Evolutionary conservation across 2,329 filamentous ascomycete genomes (phyloP).

Genomic region (Ceratocystis smalleyi): DNA sequence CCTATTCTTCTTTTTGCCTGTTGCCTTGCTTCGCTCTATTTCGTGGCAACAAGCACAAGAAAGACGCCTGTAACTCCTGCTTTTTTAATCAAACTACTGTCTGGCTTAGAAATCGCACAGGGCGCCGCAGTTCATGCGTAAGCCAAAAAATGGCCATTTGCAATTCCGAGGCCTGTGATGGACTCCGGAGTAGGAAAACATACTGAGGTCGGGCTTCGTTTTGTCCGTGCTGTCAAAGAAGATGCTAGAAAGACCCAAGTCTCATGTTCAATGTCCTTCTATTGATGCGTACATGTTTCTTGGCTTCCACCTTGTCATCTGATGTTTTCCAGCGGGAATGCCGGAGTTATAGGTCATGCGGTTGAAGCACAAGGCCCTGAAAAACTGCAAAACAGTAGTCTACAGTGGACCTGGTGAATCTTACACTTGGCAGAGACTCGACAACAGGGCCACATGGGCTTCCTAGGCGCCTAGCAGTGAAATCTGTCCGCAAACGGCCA

Average conservation of each 20-base stretch:
- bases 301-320: neutral
- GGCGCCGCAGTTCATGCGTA: neutral
- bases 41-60: no score
- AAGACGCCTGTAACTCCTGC: neutral
- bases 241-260: neutral
- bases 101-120: neutral
- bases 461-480: neutral
- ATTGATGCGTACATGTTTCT: no score
- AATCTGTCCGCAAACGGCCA: neutral
- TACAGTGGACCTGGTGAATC: no score
- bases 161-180: neutral
- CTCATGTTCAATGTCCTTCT: neutral
- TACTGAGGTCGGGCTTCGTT: neutral
- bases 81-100: neutral
- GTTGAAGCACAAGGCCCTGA: neutral
- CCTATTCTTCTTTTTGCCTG: no score
- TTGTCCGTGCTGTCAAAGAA: neutral
- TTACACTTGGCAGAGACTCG: no score
- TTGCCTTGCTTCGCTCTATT: no score
- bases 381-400: no score
- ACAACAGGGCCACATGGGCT: neutral
- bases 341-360: neutral
- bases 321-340: neutral
- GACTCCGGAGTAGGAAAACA: neutral
- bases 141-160: neutral